Evolutionary conservation across 1,284 basidiomycete genomes (phyloP), one percentile per base, ranked within the genome.

Genomic region (Hymenochaete sp.): DNA sequence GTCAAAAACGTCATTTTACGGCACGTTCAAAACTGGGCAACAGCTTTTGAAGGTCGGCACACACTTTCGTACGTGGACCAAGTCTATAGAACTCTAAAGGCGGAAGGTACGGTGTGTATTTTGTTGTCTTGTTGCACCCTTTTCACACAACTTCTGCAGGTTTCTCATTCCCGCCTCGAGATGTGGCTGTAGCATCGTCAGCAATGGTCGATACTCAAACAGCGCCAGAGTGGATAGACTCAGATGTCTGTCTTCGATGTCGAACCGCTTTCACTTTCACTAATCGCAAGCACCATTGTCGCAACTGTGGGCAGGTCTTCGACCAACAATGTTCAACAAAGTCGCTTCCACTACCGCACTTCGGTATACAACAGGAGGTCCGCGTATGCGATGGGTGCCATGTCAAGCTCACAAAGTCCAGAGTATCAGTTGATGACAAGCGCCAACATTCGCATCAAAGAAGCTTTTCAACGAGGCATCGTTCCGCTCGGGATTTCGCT

Each of bases 241-340:
- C 91, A 1, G 88, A 95, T 26, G 82, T 93, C 10, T 99, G 96
- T 64, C 78, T 96, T 54, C 80, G 93, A 19, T 99, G 96, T 63
- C 78, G 96, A 16, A 83, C 87, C 0, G 64, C 87, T 0, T 99
- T 99, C 66, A 82, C 84, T 1, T 95, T 97, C 57, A 97, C 93
- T 32, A 98, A 97, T 60, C 80, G 96, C 48, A 98, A 98, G 62
- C 96, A 98, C 60, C 96, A 99, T 62, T 99, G 96, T 62, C 79
- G 96, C 6, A 98, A 98, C 63, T 99, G 96, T 63, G 96, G 96
- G 7, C 82, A 88, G 57, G 91, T 98, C 14, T 98, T 97, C 59
- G 93, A 97, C 64, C 91, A 95, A 51, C 75, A 82, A 44, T 99
- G 96, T 64, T 93, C 92, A 1, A 82, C 85, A 31, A 89, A 92